Conservation (phyloP, 179 eudicot species). For the Amaranthus tricolor region DNA sequence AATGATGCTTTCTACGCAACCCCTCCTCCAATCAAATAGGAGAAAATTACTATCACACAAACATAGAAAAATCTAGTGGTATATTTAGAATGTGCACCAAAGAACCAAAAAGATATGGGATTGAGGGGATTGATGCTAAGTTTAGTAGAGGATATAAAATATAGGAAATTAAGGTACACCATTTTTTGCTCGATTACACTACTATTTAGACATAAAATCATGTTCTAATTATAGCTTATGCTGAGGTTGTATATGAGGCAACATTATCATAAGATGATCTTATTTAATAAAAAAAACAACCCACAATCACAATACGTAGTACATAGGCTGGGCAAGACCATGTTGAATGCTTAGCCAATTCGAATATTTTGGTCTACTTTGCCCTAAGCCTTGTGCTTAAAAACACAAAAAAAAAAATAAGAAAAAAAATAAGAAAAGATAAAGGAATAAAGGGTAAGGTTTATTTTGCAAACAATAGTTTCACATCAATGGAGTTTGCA, state of each 20-base stretch:
- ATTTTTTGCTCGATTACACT: neutral
- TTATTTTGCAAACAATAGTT: neutral
- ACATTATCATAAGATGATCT: neutral
- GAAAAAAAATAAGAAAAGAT: neutral
- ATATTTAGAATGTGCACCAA: too few species aligned
- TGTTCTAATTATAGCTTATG: neutral
- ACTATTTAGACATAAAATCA: neutral
- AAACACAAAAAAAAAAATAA: neutral
- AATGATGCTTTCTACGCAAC: too few species aligned
- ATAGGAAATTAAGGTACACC: neutral
- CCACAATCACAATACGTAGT: neutral
- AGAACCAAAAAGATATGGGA: too few species aligned
- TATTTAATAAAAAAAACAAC: neutral
- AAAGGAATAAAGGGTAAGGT: neutral
- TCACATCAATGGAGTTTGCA: constrained; percentile 7
- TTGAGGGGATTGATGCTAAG: neutral
- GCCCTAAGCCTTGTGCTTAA: constrained; percentile 18
- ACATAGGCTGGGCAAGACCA: constrained; percentile 21
- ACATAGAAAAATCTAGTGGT: too few species aligned
- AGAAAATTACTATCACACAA: too few species aligned
- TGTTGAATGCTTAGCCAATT: constrained; percentile 7
- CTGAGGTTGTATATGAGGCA: neutral
- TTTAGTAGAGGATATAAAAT: neutral
- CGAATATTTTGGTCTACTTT: constrained; percentile 2
- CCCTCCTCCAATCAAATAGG: too few species aligned